These are phyloP conservation scores for Leccinum obscurum DNA, from an alignment of 768 basidiomycete species.

Conservation along the genomic window DNA sequence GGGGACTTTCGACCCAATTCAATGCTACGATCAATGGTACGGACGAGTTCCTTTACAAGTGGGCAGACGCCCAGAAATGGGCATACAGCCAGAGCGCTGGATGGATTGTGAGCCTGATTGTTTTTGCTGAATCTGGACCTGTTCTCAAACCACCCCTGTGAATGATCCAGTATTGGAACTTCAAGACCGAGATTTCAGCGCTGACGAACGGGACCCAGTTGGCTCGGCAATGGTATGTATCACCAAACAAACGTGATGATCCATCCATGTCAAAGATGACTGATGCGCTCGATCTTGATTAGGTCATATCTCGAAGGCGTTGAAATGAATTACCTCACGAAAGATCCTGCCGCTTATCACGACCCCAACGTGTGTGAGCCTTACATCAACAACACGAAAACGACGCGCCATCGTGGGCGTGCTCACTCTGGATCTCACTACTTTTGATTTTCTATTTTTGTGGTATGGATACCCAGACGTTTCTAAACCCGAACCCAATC, in stretches of 20 bases:
- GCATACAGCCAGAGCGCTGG: slow-evolving; percentile 60
- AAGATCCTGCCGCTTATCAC: slow-evolving; percentile 56
- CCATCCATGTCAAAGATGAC: not conserved
- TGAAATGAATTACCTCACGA: slow-evolving; percentile 56
- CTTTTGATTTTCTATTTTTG: not conserved
- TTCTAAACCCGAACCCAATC: not conserved
- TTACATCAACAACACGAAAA: slow-evolving; percentile 35
- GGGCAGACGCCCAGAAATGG: slow-evolving; percentile 78
- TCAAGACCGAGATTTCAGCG: not conserved
- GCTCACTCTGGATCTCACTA: not conserved
- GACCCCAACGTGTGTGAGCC: slow-evolving; percentile 65
- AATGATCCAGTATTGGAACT: not conserved
- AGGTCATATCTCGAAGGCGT: slow-evolving; percentile 75
- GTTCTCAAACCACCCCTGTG: not conserved
- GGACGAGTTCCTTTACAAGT: slow-evolving; percentile 58
- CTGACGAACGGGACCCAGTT: not conserved
- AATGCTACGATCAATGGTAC: slow-evolving; percentile 57
- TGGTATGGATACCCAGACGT: not conserved
- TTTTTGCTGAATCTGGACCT: not conserved
- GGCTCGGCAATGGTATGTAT: not conserved
- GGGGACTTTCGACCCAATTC: slow-evolving; percentile 67
- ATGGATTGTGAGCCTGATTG: slow-evolving; percentile 55
- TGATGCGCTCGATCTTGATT: not conserved
- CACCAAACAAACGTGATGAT: not conserved
- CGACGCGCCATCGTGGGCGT: not conserved